phyloP scores from a whole-genome alignment of 1,284 basidiomycete genomes.

The Exsudoporus floridanus region DNA sequence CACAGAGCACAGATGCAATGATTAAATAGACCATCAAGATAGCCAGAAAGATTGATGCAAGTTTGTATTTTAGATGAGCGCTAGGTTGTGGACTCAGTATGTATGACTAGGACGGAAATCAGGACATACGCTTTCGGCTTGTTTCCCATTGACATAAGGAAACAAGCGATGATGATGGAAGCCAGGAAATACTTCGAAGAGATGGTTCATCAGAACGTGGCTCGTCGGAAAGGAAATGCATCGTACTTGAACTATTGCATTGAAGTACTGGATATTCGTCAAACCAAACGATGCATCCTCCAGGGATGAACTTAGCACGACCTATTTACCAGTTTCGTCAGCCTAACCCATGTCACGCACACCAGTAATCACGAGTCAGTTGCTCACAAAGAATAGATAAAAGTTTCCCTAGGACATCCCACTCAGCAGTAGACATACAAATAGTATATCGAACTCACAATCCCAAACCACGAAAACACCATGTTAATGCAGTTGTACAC shows the following conservation, averaged over 20 bases:
- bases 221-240: neutral
- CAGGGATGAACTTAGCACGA: constrained; percentile 85
- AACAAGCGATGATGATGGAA: constrained; percentile 82
- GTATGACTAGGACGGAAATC: neutral
- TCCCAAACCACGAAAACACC: constrained; percentile 90
- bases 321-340: constrained; percentile 42
- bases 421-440: constrained; percentile 1
- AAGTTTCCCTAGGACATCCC: constrained; percentile 73
- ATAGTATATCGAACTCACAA: constrained; percentile 52
- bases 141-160: constrained; percentile 97
- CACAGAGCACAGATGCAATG: constrained; percentile 73
- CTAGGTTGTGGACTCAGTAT: constrained; percentile 38
- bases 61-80: constrained; percentile 82
- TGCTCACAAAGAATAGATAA: constrained; percentile 90
- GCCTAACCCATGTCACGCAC: neutral
- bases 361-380: neutral
- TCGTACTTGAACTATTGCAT: constrained; percentile 71
- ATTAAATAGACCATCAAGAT: constrained; percentile 82
- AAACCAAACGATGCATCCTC: constrained; percentile 76
- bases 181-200: constrained; percentile 75
- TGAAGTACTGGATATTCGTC: constrained; percentile 72
- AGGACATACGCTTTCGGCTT: constrained; percentile 77
- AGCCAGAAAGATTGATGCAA: constrained; percentile 76
- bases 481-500: constrained; percentile 89
- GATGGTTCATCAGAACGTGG: constrained; percentile 8